Base-by-base conservation (phyloP, 495 filamentous ascomycete genomes). In the Podospora bellae-mahoneyi region DNA sequence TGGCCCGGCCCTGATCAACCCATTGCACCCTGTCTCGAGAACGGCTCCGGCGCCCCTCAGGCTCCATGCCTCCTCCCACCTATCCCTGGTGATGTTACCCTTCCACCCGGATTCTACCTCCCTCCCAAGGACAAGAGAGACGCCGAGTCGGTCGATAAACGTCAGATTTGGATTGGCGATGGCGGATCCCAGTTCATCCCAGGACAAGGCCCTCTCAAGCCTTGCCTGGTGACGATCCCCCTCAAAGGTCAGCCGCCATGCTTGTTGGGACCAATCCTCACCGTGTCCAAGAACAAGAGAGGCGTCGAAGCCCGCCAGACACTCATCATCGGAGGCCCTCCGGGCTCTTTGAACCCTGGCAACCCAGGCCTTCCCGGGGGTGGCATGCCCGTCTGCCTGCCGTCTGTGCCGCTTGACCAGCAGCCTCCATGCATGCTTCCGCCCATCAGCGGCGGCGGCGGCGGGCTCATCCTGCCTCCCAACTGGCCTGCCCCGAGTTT, bases 201-300 rank as follows among this genome's bases (percentile, higher is more conserved):
- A 1, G 72, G 73, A 15, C 32, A 65, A 5, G 69, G 70, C 16
- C 54, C 59, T 3, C 56, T 68, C 20, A 67, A 68, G 2, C 27
- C 48, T 1, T 77, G 74, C 71, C 13, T 68, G 59, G 23, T 34
- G 6, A 62, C 62, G 19, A 27, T 68, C n/a, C 70, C 75, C 16
- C 63, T 71, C 32, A 39, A 54, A 7, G 64, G 65, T 20, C 67
- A 71, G 56, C 69, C 69, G 3, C 72, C 72, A 15, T 76, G 76
- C 70, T 60, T 78, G 23, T 48, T 79, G 28, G 67, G 73, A 3
- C 74, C 76, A 32, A 71, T 77, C 66, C 64, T 68, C 20, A 75
- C 75, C 58, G 67, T 62, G 4, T 54, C 69, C 2, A 75, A 78
- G 72, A 70, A 72, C 68, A 63, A 63, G 61, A 28, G 61, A 6